Conservation (phyloP, 2,329 filamentous ascomycete genomes). For the Pyrenophora teres region DNA sequence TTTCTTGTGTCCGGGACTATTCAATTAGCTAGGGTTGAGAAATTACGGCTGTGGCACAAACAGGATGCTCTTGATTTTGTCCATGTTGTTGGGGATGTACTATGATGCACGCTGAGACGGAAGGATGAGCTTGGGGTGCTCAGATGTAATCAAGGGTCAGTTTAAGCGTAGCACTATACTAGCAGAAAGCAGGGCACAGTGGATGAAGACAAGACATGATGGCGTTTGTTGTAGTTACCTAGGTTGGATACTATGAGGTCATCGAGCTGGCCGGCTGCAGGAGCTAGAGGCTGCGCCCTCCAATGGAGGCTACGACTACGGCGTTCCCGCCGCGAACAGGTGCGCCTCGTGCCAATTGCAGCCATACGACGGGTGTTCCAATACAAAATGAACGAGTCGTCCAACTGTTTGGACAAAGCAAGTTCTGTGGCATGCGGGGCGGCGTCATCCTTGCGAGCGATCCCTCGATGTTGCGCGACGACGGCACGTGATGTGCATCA, state of each 20-base stretch:
- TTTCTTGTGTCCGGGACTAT: slow-evolving; percentile 34
- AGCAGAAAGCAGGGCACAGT: slow-evolving; percentile 31
- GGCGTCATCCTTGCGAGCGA: slow-evolving; percentile 14
- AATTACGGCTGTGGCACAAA: slow-evolving; percentile 32
- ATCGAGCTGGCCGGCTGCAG: slow-evolving; percentile 20
- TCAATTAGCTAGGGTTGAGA: slow-evolving; percentile 35
- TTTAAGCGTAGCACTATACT: slow-evolving; percentile 10
- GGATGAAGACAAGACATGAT: slow-evolving; percentile 22
- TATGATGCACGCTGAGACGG: slow-evolving; percentile 9
- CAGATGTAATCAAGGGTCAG: slow-evolving; percentile 12
- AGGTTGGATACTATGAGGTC: slow-evolving; percentile 21
- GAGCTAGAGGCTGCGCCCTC: slow-evolving; percentile 19
- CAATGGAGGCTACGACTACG: slow-evolving; percentile 19
- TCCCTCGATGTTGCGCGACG: not conserved
- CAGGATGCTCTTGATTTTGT: slow-evolving; percentile 54
- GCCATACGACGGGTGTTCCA: slow-evolving; percentile 4
- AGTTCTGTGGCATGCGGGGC: slow-evolving; percentile 10
- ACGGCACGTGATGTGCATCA: too few species aligned
- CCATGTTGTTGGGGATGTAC: slow-evolving; percentile 39
- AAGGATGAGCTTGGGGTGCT: slow-evolving; percentile 6
- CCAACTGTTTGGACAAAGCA: not conserved
- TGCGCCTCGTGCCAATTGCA: slow-evolving; percentile 19
- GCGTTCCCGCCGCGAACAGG: slow-evolving; percentile 16
- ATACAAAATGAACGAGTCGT: not conserved
- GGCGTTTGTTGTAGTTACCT: slow-evolving; percentile 19